Conservation (phyloP, 2,329 filamentous ascomycete species). For the Colletotrichum coccodes region DNA sequence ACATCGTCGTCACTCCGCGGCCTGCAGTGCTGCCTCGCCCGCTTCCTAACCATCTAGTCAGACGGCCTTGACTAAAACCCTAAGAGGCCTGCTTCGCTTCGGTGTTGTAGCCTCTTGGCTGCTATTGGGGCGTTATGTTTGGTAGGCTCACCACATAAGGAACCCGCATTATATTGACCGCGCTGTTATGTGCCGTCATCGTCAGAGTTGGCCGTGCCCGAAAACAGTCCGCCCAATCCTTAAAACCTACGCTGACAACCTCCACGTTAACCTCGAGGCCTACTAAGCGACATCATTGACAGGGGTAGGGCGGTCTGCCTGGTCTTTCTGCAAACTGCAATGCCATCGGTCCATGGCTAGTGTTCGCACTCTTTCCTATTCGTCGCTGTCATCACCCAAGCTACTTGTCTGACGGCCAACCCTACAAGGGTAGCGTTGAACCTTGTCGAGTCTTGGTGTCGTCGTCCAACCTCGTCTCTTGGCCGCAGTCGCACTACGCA, state of each 20-base stretch:
- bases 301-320: conserved; percentile 12
- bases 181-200: conserved; percentile 4
- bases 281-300: conserved; percentile 12
- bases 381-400: conserved; percentile 10
- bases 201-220: conserved; percentile 6
- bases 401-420: conserved; percentile 14
- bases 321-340: conserved; percentile 8
- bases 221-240: neutral
- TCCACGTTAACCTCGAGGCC: conserved; percentile 10
- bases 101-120: neutral
- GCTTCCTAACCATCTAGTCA: neutral
- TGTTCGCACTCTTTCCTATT: conserved; percentile 10
- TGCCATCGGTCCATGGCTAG: conserved; percentile 4
- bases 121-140: conserved; percentile 1
- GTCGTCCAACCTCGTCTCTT: conserved; percentile 27
- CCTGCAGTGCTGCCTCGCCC: conserved; percentile 26
- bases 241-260: neutral
- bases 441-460: conserved; percentile 20
- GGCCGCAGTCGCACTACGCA: conserved; percentile 14
- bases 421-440: conserved; percentile 16
- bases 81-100: conserved; percentile 1
- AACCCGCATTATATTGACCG: conserved; percentile 7
- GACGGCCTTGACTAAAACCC: neutral
- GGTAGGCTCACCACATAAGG: conserved; percentile 4
- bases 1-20: conserved; percentile 4